phyloP scores from a whole-genome alignment of 2,329 filamentous ascomycete species.

The Neocatenulostroma microsporum region DNA sequence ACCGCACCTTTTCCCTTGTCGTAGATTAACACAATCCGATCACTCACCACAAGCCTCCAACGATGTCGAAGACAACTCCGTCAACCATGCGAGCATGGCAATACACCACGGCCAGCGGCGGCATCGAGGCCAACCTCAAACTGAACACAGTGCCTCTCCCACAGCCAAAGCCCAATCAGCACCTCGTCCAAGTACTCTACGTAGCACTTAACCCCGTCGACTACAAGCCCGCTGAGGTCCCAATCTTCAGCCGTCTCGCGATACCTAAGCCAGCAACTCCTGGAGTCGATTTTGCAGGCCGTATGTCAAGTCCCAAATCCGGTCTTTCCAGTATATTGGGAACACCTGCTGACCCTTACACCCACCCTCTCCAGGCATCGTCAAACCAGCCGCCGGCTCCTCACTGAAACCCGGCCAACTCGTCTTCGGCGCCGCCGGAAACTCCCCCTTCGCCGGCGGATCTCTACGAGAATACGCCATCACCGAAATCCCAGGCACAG shows the following conservation, averaged over 20 bases:
- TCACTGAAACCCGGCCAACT: constrained; percentile 29
- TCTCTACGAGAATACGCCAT: constrained; percentile 32
- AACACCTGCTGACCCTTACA: too few species aligned
- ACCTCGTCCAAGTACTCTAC: constrained; percentile 50
- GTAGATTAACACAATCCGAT: too few species aligned
- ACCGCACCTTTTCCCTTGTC: too few species aligned
- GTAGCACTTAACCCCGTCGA: constrained; percentile 50
- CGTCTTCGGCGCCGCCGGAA: constrained; percentile 36
- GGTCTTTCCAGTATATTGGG: too few species aligned
- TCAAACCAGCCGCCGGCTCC: constrained; percentile 31
- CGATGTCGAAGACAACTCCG: neutral
- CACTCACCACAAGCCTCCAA: too few species aligned
- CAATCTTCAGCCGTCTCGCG: constrained; percentile 32
- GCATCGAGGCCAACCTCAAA: constrained; percentile 48
- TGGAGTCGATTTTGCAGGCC: constrained; percentile 47
- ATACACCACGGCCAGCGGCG: constrained; percentile 40
- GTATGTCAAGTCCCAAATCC: too few species aligned
- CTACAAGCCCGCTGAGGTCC: constrained; percentile 53
- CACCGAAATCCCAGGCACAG: constrained; percentile 31
- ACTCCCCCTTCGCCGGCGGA: constrained; percentile 23
- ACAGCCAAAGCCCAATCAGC: constrained; percentile 32
- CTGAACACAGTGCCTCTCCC: constrained; percentile 39
- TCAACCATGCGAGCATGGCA: constrained; percentile 52
- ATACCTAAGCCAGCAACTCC: constrained; percentile 39
- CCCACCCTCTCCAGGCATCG: too few species aligned